Conservation (phyloP, 345 rosid genomes). For the Citrus medica region DNA sequence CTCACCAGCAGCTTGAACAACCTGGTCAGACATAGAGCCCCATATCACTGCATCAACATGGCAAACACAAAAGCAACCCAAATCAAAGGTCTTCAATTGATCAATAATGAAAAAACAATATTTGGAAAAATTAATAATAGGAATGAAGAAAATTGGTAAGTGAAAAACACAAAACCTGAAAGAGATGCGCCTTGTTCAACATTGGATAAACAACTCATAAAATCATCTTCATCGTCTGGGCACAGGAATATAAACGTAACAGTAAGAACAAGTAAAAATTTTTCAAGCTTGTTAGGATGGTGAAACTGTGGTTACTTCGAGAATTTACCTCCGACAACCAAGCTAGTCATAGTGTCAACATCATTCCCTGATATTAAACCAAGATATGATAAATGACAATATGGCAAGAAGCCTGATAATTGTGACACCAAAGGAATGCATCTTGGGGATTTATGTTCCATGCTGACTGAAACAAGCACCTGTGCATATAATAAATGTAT, state of each 20-base stretch:
- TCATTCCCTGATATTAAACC: slow-evolving; percentile 69
- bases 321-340: slow-evolving; percentile 44
- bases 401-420: slow-evolving; percentile 47
- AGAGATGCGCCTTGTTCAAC: slow-evolving; percentile 74
- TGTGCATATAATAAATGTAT: slow-evolving; percentile 35
- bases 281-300: not conserved
- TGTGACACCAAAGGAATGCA: slow-evolving; percentile 38
- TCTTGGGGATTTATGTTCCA: slow-evolving; percentile 30
- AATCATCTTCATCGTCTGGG: slow-evolving; percentile 59
- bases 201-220: slow-evolving; percentile 35
- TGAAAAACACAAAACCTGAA: slow-evolving; percentile 48
- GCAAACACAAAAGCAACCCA: slow-evolving; percentile 7
- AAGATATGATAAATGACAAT: slow-evolving; percentile 56
- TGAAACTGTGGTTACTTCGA: slow-evolving; percentile 5
- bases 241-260: slow-evolving; percentile 9
- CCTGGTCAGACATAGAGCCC: slow-evolving; percentile 48
- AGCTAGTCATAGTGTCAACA: slow-evolving; percentile 36
- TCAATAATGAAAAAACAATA: not conserved
- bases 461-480: slow-evolving; percentile 63
- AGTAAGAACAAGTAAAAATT: not conserved
- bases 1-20: slow-evolving; percentile 47
- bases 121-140: not conserved
- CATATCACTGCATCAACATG: slow-evolving; percentile 51
- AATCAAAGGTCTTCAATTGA: not conserved
- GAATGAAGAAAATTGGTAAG: slow-evolving; percentile 1